Evolutionary conservation across 2,329 filamentous ascomycete genomes (phyloP).

Genomic region (Penicillium digitatum): DNA sequence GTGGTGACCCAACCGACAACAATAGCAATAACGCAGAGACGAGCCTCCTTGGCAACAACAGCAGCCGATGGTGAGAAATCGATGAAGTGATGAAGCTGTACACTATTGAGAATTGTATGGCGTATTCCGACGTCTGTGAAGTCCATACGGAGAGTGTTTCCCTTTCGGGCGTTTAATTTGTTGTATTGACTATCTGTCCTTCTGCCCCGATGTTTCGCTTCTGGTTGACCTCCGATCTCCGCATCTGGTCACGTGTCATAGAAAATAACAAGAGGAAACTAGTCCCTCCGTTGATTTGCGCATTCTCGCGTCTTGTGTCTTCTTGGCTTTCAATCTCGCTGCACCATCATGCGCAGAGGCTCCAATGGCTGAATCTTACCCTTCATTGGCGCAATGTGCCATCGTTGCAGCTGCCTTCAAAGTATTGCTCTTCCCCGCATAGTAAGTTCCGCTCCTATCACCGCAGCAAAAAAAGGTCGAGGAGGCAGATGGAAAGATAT

Average conservation of each 20-base stretch:
- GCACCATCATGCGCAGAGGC: constrained; percentile 24
- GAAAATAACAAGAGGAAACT: constrained; percentile 14
- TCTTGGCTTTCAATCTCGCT: constrained; percentile 3
- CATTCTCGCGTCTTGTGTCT: neutral
- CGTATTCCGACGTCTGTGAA: constrained; percentile 44
- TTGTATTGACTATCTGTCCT: constrained; percentile 24
- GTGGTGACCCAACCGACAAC: constrained; percentile 47
- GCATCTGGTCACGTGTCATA: constrained; percentile 18
- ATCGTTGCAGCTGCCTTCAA: constrained; percentile 19
- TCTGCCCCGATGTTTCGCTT: constrained; percentile 11
- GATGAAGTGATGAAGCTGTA: constrained; percentile 50
- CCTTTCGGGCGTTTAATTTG: constrained; percentile 3
- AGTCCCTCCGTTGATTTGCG: neutral
- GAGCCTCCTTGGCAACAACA: constrained; percentile 50
- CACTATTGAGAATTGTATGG: constrained; percentile 43
- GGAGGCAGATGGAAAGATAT: neutral
- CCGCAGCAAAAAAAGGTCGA: neutral
- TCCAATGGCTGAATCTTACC: constrained; percentile 73
- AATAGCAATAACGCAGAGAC: constrained; percentile 49
- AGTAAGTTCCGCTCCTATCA: constrained; percentile 12
- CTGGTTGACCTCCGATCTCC: constrained; percentile 27
- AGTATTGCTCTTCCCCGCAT: constrained; percentile 21
- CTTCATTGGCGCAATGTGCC: constrained; percentile 49
- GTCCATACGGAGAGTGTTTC: constrained; percentile 30
- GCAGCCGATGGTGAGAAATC: constrained; percentile 50